These are phyloP conservation scores for Euphrasia arctica DNA, from an alignment of 305 asterid genomes.

Conservation along the genomic window DNA sequence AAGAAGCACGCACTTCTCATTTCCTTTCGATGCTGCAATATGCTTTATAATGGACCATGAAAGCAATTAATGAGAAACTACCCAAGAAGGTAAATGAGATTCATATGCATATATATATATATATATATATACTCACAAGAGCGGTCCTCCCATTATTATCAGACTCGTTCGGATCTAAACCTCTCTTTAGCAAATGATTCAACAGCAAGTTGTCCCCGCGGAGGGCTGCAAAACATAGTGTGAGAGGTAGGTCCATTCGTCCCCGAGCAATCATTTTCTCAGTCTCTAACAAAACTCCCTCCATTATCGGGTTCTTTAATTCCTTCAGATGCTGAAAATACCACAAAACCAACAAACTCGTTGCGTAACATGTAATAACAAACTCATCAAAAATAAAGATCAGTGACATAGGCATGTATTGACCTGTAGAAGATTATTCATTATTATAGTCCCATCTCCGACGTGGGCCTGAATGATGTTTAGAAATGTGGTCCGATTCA, in stretches of 20 bases:
- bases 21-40: constrained; percentile 74
- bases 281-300: constrained; percentile 70
- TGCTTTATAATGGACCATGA: constrained; percentile 49
- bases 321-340: constrained; percentile 68
- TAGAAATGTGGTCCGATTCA: constrained; percentile 75
- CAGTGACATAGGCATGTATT: not conserved
- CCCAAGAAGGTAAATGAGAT: not conserved
- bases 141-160: constrained; percentile 87
- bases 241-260: constrained; percentile 90
- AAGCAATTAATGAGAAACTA: constrained; percentile 14
- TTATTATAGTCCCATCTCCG: constrained; percentile 84
- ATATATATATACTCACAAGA: constrained; percentile 45
- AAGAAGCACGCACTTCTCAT: constrained; percentile 58
- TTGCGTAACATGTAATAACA: constrained; percentile 6
- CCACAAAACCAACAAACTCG: constrained; percentile 18
- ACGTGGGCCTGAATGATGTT: constrained; percentile 87
- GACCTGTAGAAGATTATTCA: constrained; percentile 94
- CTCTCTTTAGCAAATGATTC: constrained; percentile 82
- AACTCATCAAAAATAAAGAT: not conserved
- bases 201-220: constrained; percentile 81
- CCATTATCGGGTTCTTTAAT: constrained; percentile 79
- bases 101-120: no score
- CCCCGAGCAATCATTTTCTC: constrained; percentile 96
- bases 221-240: constrained; percentile 78
- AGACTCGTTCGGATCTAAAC: constrained; percentile 83